Evolutionary conservation across 768 basidiomycete genomes (phyloP), one percentile per base, ranked within the genome.

Genomic region (Phanerodontia chrysosporium): DNA sequence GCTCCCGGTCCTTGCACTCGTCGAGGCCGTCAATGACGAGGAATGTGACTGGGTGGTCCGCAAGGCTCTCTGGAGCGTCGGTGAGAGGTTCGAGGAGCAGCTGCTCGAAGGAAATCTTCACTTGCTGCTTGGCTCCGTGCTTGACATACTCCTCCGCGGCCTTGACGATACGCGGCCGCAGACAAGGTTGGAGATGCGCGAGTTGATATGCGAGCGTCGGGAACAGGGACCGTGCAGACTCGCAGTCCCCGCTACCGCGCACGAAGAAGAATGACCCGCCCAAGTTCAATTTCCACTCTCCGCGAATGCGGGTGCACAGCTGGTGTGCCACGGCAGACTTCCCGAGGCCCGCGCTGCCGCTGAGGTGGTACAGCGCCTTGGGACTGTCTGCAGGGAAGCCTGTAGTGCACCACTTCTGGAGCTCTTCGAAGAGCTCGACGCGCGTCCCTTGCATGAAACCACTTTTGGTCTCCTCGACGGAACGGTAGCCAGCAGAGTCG

Each of bases 391-490:
- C 5, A 28, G 45, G 13, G 32, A 13, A 35, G 32, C 7, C 32
- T 6, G 32, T 35, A 58, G 10, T 10, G 7, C 10, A 16, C 45
- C 45, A 46, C 10, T 2, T 6, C 16, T 48, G 5, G 2, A 59
- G 1, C 2, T 54, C 52, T 3, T 36, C 51, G n/a, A 59, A 45
- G 14, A 59, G 51, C 1, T 28, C 48, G 1, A n/a, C 35, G 1
- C 57, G 27, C 28, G 57, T 58, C 4, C 57, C 57, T 35, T 51
- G 2, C 25, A 51, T 25, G 25, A 29, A 51, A 9, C 27, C 28
- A 29, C 24, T 51, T 13, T 51, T 51, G n/a, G 21, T 21, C n/a
- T 51, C 49, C 8, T 24, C 12, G 44, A 49, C 45, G 63, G 58
- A 24, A 36, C 44, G 52, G 44, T 42, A 28, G 2, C 29, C 51